These are phyloP conservation scores for Ceriops tagal DNA, from an alignment of 345 rosid species.

Conservation along the genomic window DNA sequence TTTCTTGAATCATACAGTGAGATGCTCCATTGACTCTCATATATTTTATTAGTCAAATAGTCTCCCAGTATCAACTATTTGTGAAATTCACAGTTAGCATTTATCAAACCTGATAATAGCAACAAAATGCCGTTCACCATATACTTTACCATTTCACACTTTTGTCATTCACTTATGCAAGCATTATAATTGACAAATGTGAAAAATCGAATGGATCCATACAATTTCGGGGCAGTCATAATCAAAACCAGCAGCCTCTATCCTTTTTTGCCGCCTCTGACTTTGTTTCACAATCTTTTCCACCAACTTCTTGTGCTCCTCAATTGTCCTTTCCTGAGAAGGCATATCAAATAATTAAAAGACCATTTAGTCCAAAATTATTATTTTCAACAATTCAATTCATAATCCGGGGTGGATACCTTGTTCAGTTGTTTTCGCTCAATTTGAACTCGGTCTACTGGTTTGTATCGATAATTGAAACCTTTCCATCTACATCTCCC, in stretches of 20 bases:
- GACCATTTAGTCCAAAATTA: background rate
- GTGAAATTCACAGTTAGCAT: background rate
- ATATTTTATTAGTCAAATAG: too few relatives aligned
- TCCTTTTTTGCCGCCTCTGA: slow-evolving; percentile 58
- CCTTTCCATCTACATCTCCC: slow-evolving; percentile 71
- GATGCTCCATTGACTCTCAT: too few relatives aligned
- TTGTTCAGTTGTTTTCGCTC: slow-evolving; percentile 61
- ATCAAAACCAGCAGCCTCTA: slow-evolving; percentile 76
- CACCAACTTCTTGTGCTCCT: slow-evolving; percentile 70
- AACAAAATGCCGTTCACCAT: background rate
- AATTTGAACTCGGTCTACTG: slow-evolving; percentile 57
- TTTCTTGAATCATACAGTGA: too few relatives aligned
- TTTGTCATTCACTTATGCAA: background rate
- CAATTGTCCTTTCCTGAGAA: slow-evolving; percentile 76
- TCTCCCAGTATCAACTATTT: background rate
- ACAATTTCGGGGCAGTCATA: slow-evolving; percentile 88
- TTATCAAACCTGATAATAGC: background rate
- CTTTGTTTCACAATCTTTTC: slow-evolving; percentile 61
- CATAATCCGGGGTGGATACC: slow-evolving; percentile 32
- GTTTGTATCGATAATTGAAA: slow-evolving; percentile 47
- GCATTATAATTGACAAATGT: background rate
- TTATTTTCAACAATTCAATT: background rate
- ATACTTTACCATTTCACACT: background rate
- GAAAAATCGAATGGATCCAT: slow-evolving; percentile 33
- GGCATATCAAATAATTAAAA: background rate